These are phyloP conservation scores for Lactarius deliciosus DNA, from an alignment of 768 basidiomycete genomes.

Conservation along the genomic window DNA sequence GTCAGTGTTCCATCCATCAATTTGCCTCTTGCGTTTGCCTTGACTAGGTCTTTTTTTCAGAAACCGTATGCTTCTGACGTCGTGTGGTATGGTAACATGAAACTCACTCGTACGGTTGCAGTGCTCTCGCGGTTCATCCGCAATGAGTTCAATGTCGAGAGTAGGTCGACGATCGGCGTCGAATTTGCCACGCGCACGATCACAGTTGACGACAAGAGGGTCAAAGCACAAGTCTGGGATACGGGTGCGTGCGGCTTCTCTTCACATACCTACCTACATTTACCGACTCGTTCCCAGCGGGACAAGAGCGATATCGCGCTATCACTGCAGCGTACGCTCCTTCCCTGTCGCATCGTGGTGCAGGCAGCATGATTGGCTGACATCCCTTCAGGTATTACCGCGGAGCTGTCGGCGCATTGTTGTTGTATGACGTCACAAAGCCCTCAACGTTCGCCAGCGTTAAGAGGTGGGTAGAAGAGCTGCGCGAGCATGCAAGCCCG, in stretches of 20 bases:
- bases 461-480: constrained; percentile 93
- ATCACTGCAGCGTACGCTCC: constrained; percentile 87
- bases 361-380: background rate
- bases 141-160: constrained; percentile 98
- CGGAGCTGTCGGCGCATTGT: constrained; percentile 88
- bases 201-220: constrained; percentile 92
- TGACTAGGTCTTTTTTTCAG: constrained; percentile 38
- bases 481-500: constrained; percentile 90
- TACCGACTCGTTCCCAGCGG: constrained; percentile 51
- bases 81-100: background rate
- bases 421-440: constrained; percentile 94
- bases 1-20: constrained; percentile 56
- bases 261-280: constrained; percentile 17
- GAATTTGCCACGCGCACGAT: constrained; percentile 98
- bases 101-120: constrained; percentile 38
- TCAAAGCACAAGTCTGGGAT: constrained; percentile 99
- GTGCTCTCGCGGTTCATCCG: constrained; percentile 99
- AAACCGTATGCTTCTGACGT: constrained; percentile 52
- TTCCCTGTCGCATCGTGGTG: background rate
- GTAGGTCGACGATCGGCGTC: constrained; percentile 98
- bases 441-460: constrained; percentile 93
- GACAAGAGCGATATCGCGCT: constrained; percentile 95
- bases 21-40: constrained; percentile 1
- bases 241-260: constrained; percentile 63
- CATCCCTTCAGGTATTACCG: constrained; percentile 78